Base-by-base conservation (phyloP, 257 asterid species). In the Lithospermum erythrorhizon region DNA sequence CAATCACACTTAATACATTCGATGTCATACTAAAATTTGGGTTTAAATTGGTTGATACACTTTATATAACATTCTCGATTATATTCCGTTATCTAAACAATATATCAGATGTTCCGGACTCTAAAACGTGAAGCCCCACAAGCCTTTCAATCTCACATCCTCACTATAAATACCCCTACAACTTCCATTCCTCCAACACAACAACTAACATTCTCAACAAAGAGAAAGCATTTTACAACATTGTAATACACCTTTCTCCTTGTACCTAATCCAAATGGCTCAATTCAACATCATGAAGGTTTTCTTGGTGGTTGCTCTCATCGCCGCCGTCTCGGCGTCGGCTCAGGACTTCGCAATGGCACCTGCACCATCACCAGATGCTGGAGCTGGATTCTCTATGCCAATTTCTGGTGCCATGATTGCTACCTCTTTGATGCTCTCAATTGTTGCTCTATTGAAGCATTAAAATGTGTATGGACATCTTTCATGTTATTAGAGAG, bases 291-390 rank as follows among this genome's bases (percentile, higher is more conserved):
- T 53, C 23, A 53, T 53, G 17, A 53, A 53, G 57, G 23, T 15
- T 22, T 22, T 53, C 15, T 9, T 53, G 17, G 20, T 53, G 1
- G 57, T 22, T 11, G 57, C 23, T 18, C 57, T 53, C 15, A 22
- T 53, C 5, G 23, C 27, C 21, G 57, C 57, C 57, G 24, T 53
- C 48, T 20, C 24, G 6, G 64, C 52, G 53, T 48, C 63, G 2
- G 59, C 63, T 19, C 70, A 65, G 17, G 45, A 35, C 13, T 9
- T 35, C 45, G 45, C 37, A 1, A 30, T 7, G 9, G 70, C 70
- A 5, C 70, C 64, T 22, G 70, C 70, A 23, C 70, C 70, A 6
- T 21, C 63, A 0, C 70, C 70, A 0, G 64, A 37, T 10, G 70
- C 58, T 53, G 70, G 70, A 65, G 64, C 63, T 4, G 70, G 58